These are phyloP conservation scores for Elaeagnus macrophylla DNA, from an alignment of 306 rosid species.

Conservation along the genomic window DNA sequence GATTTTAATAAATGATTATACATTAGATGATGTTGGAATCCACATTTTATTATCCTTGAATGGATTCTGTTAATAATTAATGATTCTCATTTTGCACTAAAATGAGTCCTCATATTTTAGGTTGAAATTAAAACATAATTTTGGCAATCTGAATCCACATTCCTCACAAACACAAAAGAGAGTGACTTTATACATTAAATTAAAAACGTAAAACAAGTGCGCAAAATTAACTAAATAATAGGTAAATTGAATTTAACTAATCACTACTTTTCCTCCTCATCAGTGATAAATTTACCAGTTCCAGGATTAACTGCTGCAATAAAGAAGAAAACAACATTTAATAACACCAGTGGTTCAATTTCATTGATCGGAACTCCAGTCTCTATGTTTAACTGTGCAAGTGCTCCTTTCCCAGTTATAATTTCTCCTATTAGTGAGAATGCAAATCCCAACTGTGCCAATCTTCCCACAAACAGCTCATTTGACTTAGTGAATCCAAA, in stretches of 20 bases:
- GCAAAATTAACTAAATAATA: no score
- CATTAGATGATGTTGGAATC: no score
- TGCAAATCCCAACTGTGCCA: slow-evolving; percentile 93
- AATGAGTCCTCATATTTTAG: no score
- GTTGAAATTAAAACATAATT: no score
- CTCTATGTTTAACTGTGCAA: slow-evolving; percentile 90
- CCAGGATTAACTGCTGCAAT: slow-evolving; percentile 96
- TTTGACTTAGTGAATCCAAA: slow-evolving; percentile 94
- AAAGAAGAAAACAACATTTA: slow-evolving; percentile 85
- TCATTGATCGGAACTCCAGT: slow-evolving; percentile 90
- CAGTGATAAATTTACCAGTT: slow-evolving; percentile 76
- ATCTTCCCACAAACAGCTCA: slow-evolving; percentile 91
- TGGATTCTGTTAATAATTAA: no score
- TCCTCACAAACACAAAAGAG: no score
- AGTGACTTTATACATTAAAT: no score
- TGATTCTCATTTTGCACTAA: no score
- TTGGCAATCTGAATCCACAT: no score
- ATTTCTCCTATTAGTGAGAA: slow-evolving; percentile 92
- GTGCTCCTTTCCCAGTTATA: slow-evolving; percentile 90
- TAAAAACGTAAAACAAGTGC: not conserved
- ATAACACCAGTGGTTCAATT: slow-evolving; percentile 78
- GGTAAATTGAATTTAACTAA: no score
- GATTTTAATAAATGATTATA: no score
- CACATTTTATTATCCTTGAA: no score
- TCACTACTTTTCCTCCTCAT: slow-evolving; percentile 54